Evolutionary conservation across 2,329 filamentous ascomycete species (phyloP).

Genomic region (Aspergillus sp.): DNA sequence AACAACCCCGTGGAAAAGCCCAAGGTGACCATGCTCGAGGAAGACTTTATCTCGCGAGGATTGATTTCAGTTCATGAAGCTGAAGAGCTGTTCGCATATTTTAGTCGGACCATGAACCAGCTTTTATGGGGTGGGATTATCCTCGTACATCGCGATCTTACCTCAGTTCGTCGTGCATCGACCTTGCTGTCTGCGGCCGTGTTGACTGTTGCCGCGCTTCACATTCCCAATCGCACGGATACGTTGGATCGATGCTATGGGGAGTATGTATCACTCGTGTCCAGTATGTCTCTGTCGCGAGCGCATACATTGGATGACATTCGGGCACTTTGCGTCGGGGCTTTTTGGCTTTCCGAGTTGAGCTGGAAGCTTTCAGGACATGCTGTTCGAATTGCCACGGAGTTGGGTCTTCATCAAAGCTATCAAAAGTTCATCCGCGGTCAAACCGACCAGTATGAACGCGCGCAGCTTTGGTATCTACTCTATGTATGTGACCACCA

Average conservation of each 20-base stretch:
- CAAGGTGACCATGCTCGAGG: constrained; percentile 33
- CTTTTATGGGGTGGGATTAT: constrained; percentile 49
- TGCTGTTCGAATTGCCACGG: constrained; percentile 53
- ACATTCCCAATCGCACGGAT: constrained; percentile 49
- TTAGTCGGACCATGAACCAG: constrained; percentile 46
- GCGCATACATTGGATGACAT: constrained; percentile 54
- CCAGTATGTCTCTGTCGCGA: constrained; percentile 52
- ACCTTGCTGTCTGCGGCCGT: constrained; percentile 51
- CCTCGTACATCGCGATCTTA: constrained; percentile 45
- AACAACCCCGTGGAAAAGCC: constrained; percentile 33
- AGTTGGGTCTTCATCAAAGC: constrained; percentile 51
- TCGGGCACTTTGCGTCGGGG: constrained; percentile 53
- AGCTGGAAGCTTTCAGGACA: constrained; percentile 57
- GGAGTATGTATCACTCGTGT: constrained; percentile 52
- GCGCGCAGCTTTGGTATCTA: constrained; percentile 55
- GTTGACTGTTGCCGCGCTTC: constrained; percentile 52
- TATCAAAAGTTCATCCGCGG: constrained; percentile 46
- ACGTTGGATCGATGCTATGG: constrained; percentile 51
- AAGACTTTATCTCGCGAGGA: constrained; percentile 48
- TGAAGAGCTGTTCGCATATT: constrained; percentile 46
- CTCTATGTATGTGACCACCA: constrained; percentile 62
- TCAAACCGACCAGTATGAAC: constrained; percentile 46
- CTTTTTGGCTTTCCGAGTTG: constrained; percentile 58
- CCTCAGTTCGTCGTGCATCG: constrained; percentile 49
- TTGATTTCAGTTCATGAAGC: constrained; percentile 43